Base-by-base conservation (phyloP, 306 rosid species). In the Senna tora region DNA sequence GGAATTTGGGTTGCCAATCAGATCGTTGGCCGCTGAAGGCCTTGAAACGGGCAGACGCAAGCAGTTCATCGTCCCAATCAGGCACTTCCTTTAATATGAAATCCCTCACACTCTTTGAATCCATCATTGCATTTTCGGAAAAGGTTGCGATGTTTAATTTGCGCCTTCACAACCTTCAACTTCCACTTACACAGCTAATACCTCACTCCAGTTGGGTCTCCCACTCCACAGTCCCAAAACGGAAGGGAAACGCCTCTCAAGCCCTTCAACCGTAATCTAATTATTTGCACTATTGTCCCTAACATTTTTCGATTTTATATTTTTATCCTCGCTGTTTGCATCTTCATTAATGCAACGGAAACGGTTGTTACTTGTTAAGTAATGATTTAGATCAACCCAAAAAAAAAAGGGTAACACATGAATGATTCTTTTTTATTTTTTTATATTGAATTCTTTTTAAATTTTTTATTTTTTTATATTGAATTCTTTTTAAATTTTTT, bases 21-120 rank as follows among this genome's bases (percentile, higher is more conserved):
- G 86, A 79, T 69, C 87, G 78, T 65, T 93, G 98, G 6, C 98
- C 98, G 62, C 97, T 89, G 25, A 93, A 91, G 1, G 89, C 98
- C 68, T 91, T 93, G 88, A 93, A 93, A 63, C 98, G 83, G 46
- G 92, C 89, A 36, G 79, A 69, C 28, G 80, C 16, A 28, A 83
- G 73, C 32, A 78, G 77, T 60, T 89, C 94, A 52, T 89, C 88
- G 65, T 91, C 86, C 97, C 98, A 93, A 74, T 89, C 91, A 2
- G 59, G 11, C 10, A 93, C 87, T 74, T 84, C 82, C 36, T 84
- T 73, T 42, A 58, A 74, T 11, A 93, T 80, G 80, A 84, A 77
- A 77, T 93, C 92, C 66, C 83, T 76, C 65, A 84, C 75, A 11
- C 19, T 67, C 33, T 62, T 70, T 9, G 76, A 74, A 60, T 86